phyloP scores from a whole-genome alignment of 1,284 basidiomycete genomes.

The Ustilago esculenta region DNA sequence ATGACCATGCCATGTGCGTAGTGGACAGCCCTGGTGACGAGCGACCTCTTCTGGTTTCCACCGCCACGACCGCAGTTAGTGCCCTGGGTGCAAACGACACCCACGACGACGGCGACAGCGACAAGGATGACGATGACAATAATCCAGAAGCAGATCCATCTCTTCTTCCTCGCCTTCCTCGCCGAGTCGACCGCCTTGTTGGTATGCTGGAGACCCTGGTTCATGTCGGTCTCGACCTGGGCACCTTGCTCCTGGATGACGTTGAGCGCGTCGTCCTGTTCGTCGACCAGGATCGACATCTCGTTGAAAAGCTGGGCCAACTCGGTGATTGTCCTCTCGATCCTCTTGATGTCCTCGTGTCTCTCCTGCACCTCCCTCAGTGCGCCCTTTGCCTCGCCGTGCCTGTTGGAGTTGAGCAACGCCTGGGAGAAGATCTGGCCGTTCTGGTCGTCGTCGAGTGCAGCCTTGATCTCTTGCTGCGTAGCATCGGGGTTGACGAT shows the following conservation, averaged over 20 bases:
- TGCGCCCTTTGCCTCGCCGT: constrained; percentile 83
- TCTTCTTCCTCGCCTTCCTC: constrained; percentile 78
- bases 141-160: constrained; percentile 66
- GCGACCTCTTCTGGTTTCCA: constrained; percentile 12
- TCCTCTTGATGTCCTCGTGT: constrained; percentile 85
- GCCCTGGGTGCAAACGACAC: constrained; percentile 46
- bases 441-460: constrained; percentile 80
- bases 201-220: constrained; percentile 70
- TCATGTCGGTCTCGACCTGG: constrained; percentile 62
- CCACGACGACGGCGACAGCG: constrained; percentile 53
- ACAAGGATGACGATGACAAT: constrained; percentile 55
- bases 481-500: constrained; percentile 92
- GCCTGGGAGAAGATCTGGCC: constrained; percentile 86
- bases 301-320: constrained; percentile 89
- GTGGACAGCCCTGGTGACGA: constrained; percentile 18
- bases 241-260: constrained; percentile 60
- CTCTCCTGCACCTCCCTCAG: constrained; percentile 90
- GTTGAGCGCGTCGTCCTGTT: constrained; percentile 66
- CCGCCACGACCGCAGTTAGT: constrained; percentile 24
- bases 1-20: constrained; percentile 17
- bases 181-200: constrained; percentile 78
- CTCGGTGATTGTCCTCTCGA: constrained; percentile 87
- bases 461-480: constrained; percentile 78
- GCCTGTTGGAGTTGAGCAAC: constrained; percentile 79
- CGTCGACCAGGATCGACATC: constrained; percentile 65